These are phyloP conservation scores for Rosa lucieae DNA, from an alignment of 306 rosid species.

Conservation along the genomic window DNA sequence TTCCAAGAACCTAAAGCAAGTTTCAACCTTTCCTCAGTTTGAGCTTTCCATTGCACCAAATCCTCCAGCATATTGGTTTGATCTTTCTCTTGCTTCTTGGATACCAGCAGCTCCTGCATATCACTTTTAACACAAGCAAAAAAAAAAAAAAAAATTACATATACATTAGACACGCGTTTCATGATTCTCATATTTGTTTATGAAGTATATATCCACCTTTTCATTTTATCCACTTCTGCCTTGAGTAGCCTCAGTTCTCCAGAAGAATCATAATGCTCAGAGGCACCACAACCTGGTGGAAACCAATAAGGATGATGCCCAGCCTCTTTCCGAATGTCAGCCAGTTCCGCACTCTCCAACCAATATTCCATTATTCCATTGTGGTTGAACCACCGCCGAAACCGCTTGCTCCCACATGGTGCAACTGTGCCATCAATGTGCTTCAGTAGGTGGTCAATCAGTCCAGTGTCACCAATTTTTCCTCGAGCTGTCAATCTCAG, in stretches of 20 bases:
- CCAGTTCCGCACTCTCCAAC: conserved; percentile 81
- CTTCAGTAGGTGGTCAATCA: conserved; percentile 84
- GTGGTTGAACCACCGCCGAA: conserved; percentile 76
- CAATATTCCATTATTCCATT: conserved; percentile 87
- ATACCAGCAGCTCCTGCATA: conserved; percentile 60
- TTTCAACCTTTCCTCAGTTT: conserved; percentile 48
- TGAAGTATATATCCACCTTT: conserved; percentile 48
- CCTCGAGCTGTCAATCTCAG: conserved; percentile 67
- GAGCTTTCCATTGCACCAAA: conserved; percentile 57
- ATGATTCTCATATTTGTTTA: not conserved
- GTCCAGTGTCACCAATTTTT: conserved; percentile 86
- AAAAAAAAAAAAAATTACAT: conserved; percentile 1
- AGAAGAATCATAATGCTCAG: conserved; percentile 44
- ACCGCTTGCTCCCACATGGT: conserved; percentile 72
- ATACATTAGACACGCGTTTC: not conserved
- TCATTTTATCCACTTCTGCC: conserved; percentile 63
- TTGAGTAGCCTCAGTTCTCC: conserved; percentile 63
- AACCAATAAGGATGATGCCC: conserved; percentile 78
- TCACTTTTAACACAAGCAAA: conserved; percentile 54
- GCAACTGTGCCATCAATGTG: conserved; percentile 71
- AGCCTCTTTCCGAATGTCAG: conserved; percentile 52
- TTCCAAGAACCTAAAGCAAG: conserved; percentile 59
- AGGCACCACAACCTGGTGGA: conserved; percentile 48
- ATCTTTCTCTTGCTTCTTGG: conserved; percentile 46
- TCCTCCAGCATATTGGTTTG: conserved; percentile 48